phyloP scores from a whole-genome alignment of 176 grass and related monocot species.

The Avena insularis region DNA sequence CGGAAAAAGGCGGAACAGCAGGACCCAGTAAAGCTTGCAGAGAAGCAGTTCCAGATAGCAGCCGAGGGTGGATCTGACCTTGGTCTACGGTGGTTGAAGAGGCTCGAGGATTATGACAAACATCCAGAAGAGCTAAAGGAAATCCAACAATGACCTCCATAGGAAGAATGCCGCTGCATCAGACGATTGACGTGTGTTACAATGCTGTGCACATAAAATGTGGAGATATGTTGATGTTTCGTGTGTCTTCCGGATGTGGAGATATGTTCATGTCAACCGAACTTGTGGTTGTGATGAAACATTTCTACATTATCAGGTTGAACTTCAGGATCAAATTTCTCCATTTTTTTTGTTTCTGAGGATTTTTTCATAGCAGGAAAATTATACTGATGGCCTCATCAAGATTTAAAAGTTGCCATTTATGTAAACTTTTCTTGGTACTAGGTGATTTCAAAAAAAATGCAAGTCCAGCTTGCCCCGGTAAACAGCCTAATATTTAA shows the following conservation, averaged over 20 bases:
- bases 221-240: background rate
- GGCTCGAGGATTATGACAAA: constrained; percentile 63
- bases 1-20: constrained; percentile 49
- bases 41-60: constrained; percentile 81
- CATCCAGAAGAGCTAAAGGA: constrained; percentile 49
- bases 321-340: background rate
- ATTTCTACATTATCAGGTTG: constrained; percentile 30
- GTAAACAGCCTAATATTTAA: background rate
- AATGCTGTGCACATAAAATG: constrained; percentile 4
- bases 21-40: constrained; percentile 69
- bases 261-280: background rate
- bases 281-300: background rate
- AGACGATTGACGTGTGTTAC: background rate
- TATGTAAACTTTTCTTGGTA: background rate
- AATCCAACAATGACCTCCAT: constrained; percentile 42
- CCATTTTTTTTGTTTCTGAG: background rate
- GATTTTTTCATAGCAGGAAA: background rate
- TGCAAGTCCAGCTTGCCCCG: background rate
- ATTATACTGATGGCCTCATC: background rate
- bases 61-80: constrained; percentile 77
- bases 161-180: background rate
- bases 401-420: background rate
- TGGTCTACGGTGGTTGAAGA: constrained; percentile 82
- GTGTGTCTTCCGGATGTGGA: background rate
- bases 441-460: background rate